Percentiles rank a stretch among this genome's conserved stretches.
These are phyloP conservation scores for Talaromyces ruber DNA, from an alignment of 495 filamentous ascomycete genomes.

Conservation along the genomic window DNA sequence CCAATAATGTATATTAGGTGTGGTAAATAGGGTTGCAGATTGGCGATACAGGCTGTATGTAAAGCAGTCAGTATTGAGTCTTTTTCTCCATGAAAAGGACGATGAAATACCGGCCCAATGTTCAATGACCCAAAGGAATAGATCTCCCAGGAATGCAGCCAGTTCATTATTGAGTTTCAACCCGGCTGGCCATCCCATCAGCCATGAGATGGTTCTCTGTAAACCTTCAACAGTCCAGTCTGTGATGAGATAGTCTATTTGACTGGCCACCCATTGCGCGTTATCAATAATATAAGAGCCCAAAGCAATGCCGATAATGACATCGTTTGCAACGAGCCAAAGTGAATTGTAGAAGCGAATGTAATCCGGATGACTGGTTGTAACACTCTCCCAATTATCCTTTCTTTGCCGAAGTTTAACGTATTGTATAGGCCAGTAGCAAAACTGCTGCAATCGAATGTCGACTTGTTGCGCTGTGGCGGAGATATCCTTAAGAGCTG, in stretches of 20 bases:
- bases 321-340: slow-evolving; percentile 97
- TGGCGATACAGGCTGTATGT: slow-evolving; percentile 56
- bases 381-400: slow-evolving; percentile 91
- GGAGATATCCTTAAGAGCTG: slow-evolving; percentile 89
- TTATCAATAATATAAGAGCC: slow-evolving; percentile 98
- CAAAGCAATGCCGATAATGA: slow-evolving; percentile 95
- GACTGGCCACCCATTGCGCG: slow-evolving; percentile 70
- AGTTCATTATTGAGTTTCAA: slow-evolving; percentile 95
- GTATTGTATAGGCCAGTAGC: slow-evolving; percentile 98
- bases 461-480: slow-evolving; percentile 98
- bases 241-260: slow-evolving; percentile 69
- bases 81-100: neutral
- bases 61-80: slow-evolving; percentile 10
- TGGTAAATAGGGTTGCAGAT: slow-evolving; percentile 71
- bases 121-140: slow-evolving; percentile 97
- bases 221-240: slow-evolving; percentile 85
- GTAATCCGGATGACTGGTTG: slow-evolving; percentile 92
- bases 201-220: slow-evolving; percentile 84
- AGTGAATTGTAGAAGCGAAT: slow-evolving; percentile 99
- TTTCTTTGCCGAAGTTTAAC: slow-evolving; percentile 80
- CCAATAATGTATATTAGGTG: slow-evolving; percentile 88
- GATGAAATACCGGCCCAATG: slow-evolving; percentile 73
- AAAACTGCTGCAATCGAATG: slow-evolving; percentile 95
- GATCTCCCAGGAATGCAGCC: slow-evolving; percentile 82
- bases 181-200: slow-evolving; percentile 97